phyloP scores from a whole-genome alignment of 805 yeast genomes.

The Nakazawaea wickerhamii region DNA sequence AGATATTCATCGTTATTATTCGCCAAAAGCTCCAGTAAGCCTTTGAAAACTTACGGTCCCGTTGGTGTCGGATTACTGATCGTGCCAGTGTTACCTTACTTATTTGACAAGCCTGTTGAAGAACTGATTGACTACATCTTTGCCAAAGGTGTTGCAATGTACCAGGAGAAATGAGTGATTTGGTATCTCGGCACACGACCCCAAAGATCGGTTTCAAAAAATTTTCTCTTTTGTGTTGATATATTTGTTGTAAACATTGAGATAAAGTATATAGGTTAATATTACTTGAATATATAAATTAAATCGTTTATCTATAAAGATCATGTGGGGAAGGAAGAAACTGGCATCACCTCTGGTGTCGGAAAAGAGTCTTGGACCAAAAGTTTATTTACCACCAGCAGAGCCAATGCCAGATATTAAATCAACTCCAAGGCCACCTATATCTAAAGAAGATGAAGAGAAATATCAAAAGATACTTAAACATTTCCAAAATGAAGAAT shows the following conservation, averaged over 20 bases:
- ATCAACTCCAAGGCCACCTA: constrained; percentile 17
- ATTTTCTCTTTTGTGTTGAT: no score
- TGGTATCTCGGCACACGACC: background rate
- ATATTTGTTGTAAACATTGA: no score
- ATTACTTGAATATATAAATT: no score
- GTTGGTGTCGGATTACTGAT: constrained; percentile 72
- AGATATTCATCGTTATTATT: constrained; percentile 60
- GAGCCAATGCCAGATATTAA: constrained; percentile 7
- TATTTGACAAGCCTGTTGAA: constrained; percentile 83
- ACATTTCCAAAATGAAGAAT: constrained; percentile 52
- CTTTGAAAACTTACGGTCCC: constrained; percentile 63
- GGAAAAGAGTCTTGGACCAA: constrained; percentile 8
- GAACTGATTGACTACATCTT: constrained; percentile 57
- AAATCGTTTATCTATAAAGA: background rate
- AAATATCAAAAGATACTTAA: constrained; percentile 59
- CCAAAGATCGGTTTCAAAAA: no score
- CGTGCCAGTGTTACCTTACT: constrained; percentile 71
- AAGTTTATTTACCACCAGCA: constrained; percentile 8
- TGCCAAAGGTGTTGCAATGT: constrained; percentile 33
- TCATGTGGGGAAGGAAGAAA: constrained; percentile 13
- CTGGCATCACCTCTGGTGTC: constrained; percentile 2
- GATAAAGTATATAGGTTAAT: no score
- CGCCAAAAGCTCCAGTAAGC: constrained; percentile 45
- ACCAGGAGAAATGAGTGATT: background rate
- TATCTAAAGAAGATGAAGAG: constrained; percentile 49